phyloP scores from a whole-genome alignment of 176 grass and related monocot species.

The Urochloa ruziziensis region DNA sequence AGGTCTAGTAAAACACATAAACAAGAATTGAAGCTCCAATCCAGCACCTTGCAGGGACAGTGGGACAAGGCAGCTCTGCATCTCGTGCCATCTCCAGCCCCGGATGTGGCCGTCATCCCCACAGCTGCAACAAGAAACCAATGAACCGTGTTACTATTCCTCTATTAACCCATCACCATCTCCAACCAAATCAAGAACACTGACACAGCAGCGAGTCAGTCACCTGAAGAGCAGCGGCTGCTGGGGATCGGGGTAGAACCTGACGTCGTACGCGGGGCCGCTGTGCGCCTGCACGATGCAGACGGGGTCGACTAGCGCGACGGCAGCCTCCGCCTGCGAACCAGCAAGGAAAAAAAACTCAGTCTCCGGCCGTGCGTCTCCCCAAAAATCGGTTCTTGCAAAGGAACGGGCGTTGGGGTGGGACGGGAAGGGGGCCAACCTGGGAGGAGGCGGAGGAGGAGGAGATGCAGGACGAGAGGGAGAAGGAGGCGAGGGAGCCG shows the following conservation, averaged over 20 bases:
- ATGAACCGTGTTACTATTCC: neutral
- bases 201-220: neutral
- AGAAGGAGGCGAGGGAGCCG: constrained; percentile 66
- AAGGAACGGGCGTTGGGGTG: neutral
- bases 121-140: constrained; percentile 37
- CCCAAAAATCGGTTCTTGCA: neutral
- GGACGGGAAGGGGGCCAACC: neutral
- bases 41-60: constrained; percentile 47
- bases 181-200: neutral
- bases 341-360: neutral
- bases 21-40: constrained; percentile 1
- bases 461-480: constrained; percentile 58
- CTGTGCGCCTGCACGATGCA: constrained; percentile 70
- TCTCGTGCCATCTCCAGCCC: constrained; percentile 81
- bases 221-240: constrained; percentile 78
- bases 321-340: constrained; percentile 6
- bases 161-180: neutral
- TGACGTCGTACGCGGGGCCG: constrained; percentile 74
- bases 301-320: constrained; percentile 41
- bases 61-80: constrained; percentile 57
- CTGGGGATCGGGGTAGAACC: constrained; percentile 56
- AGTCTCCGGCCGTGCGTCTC: neutral
- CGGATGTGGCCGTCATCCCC: constrained; percentile 77
- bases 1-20: neutral
- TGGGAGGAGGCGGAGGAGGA: constrained; percentile 18